Conservation (phyloP, 768 basidiomycete species). For the Boletus bicolor region DNA sequence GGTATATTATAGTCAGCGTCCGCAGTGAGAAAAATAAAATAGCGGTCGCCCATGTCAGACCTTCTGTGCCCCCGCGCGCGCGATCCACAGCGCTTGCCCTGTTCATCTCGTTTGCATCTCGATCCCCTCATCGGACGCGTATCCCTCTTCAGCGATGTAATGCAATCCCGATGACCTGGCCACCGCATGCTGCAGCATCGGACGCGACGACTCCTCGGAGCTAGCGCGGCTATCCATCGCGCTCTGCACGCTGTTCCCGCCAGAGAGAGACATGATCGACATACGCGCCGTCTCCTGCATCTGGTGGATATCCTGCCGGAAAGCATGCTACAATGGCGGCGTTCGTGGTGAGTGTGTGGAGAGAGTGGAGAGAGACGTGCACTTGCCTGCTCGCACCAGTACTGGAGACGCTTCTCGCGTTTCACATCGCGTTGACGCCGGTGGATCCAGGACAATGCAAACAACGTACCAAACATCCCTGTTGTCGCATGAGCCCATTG, state of each 20-base stretch:
- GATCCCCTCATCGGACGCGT: not conserved
- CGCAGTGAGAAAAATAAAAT: not conserved
- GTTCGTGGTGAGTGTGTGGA: not conserved
- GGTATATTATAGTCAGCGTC: not conserved
- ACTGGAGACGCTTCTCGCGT: conserved; percentile 80
- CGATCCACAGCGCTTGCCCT: not conserved
- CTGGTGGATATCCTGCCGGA: conserved; percentile 76
- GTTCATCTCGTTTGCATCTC: not conserved
- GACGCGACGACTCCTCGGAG: conserved; percentile 54
- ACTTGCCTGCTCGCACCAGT: conserved; percentile 83
- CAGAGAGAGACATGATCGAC: conserved; percentile 54
- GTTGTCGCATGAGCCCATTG: not conserved
- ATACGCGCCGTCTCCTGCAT: conserved; percentile 74
- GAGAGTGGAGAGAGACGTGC: not conserved
- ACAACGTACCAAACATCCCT: conserved; percentile 76
- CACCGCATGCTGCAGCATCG: conserved; percentile 47
- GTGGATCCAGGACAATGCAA: conserved; percentile 68
- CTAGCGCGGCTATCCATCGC: conserved; percentile 46
- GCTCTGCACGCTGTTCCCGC: conserved; percentile 45
- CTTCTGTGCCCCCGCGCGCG: not conserved
- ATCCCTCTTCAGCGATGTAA: conserved; percentile 34
- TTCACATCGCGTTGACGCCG: conserved; percentile 69
- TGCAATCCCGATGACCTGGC: conserved; percentile 51
- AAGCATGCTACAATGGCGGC: conserved; percentile 51
- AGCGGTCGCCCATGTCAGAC: not conserved